Evolutionary conservation across 73 alveolate species (phyloP).

Genomic region (Tetrahymena thermophila): DNA sequence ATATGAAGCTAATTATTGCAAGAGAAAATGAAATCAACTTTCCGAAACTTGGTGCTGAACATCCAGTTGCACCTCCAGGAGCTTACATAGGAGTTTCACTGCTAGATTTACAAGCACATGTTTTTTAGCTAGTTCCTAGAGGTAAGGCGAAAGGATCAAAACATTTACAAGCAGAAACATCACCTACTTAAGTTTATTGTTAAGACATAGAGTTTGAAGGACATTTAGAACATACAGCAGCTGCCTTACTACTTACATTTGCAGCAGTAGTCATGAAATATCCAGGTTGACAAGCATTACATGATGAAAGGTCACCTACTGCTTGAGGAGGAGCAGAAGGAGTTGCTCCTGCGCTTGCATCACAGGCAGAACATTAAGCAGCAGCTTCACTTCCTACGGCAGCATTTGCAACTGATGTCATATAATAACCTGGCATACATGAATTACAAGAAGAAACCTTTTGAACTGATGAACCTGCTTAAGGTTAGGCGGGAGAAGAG

Average conservation of each 20-base stretch:
- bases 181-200: neutral
- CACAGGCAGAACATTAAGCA: neutral
- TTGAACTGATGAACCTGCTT: neutral
- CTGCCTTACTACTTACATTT: neutral
- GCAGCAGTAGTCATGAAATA: neutral
- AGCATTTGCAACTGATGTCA: neutral
- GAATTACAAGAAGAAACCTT: neutral
- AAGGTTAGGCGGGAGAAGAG: neutral
- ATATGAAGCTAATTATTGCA: neutral
- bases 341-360: neutral
- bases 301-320: neutral
- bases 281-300: neutral
- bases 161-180: neutral
- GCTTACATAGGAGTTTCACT: neutral
- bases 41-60: neutral
- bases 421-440: neutral
- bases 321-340: neutral
- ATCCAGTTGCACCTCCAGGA: neutral
- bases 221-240: neutral
- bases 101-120: neutral
- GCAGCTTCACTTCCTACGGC: neutral
- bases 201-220: neutral
- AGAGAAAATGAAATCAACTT: neutral
- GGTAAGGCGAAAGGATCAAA: neutral
- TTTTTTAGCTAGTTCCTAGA: neutral